phyloP scores from a whole-genome alignment of 306 rosid genomes.

The Trifolium pratense region DNA sequence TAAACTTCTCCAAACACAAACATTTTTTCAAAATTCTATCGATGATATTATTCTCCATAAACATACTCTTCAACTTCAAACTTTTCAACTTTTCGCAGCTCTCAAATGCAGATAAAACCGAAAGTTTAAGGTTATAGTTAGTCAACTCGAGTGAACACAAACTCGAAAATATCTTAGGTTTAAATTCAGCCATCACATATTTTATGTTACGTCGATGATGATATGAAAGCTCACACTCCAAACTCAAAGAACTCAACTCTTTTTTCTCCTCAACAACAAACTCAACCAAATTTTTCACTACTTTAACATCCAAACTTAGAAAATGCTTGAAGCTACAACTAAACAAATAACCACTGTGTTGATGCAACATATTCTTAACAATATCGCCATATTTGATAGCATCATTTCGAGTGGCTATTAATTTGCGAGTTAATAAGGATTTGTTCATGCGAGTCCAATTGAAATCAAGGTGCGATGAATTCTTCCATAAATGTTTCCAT shows the following conservation, averaged over 20 bases:
- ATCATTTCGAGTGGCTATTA: background rate
- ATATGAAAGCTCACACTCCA: background rate
- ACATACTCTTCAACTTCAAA: background rate
- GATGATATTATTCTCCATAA: background rate
- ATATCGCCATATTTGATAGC: background rate
- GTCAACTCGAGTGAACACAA: constrained; percentile 28
- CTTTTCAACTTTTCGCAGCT: constrained; percentile 12
- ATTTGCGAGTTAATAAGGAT: background rate
- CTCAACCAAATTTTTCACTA: background rate
- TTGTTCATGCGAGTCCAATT: background rate
- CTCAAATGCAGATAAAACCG: background rate
- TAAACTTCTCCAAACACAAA: background rate
- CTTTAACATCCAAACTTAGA: background rate
- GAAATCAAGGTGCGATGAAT: background rate
- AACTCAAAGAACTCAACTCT: background rate
- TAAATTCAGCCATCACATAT: background rate
- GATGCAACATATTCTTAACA: background rate
- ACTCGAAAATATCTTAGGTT: constrained; percentile 16
- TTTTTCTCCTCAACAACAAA: background rate
- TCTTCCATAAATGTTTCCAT: background rate
- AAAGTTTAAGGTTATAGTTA: background rate
- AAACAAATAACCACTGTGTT: background rate
- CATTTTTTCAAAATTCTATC: constrained; percentile 19
- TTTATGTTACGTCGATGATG: background rate
- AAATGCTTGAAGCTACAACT: constrained; percentile 9